These are phyloP conservation scores for Terfezia claveryi DNA, from an alignment of 495 filamentous ascomycete species.

Conservation along the genomic window DNA sequence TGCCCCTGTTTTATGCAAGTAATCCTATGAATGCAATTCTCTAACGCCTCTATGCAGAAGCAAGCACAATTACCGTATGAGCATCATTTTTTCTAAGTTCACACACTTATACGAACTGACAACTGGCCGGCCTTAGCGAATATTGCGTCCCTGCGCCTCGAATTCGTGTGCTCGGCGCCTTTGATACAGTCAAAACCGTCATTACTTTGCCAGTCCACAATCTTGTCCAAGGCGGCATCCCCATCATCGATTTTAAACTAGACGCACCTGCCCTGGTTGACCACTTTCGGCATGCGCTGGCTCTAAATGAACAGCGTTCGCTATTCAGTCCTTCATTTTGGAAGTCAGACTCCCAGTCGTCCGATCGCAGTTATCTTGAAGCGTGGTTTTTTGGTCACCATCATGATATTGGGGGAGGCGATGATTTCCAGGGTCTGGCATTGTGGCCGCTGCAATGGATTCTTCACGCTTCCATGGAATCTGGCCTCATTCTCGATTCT, in stretches of 20 bases:
- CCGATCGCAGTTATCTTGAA: slow-evolving; percentile 7
- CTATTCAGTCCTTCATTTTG: slow-evolving; percentile 8
- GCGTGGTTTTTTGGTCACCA: slow-evolving; percentile 15
- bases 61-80: too few species aligned
- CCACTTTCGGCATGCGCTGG: slow-evolving; percentile 11
- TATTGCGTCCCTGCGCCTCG: slow-evolving; percentile 1
- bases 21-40: too few species aligned
- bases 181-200: slow-evolving; percentile 10
- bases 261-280: slow-evolving; percentile 9
- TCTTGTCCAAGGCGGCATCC: not conserved
- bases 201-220: slow-evolving; percentile 2
- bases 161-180: slow-evolving; percentile 9
- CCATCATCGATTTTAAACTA: slow-evolving; percentile 7
- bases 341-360: slow-evolving; percentile 3
- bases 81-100: too few species aligned
- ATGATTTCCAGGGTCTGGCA: slow-evolving; percentile 7
- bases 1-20: too few species aligned
- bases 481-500: slow-evolving; percentile 5
- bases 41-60: too few species aligned
- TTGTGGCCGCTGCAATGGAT: slow-evolving; percentile 14
- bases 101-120: too few species aligned
- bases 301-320: slow-evolving; percentile 10
- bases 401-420: slow-evolving; percentile 9
- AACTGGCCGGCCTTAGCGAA: too few species aligned
- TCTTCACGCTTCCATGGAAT: slow-evolving; percentile 1